Conservation (phyloP, 2,329 filamentous ascomycete genomes). For the Dryadomyces quercus-mongolicae region DNA sequence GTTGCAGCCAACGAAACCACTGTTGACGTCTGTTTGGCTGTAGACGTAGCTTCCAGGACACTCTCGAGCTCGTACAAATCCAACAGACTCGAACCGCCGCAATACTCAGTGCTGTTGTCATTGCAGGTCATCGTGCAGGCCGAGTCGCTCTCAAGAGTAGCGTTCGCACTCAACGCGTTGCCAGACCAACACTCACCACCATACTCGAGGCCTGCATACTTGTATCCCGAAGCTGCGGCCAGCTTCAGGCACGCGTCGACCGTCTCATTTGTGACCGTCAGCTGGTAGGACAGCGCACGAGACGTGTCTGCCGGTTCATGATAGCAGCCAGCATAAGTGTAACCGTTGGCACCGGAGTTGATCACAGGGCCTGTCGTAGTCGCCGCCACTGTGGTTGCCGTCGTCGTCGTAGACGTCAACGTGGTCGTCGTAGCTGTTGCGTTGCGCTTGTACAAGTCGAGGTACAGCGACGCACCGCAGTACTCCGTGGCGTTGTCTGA, state of each 20-base stretch:
- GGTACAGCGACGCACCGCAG: slow-evolving; percentile 1
- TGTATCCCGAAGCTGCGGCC: slow-evolving; percentile 12
- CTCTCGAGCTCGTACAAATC: no score
- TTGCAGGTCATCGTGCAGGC: slow-evolving; percentile 19
- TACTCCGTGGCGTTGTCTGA: slow-evolving; percentile 2
- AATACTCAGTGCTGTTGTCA: slow-evolving; percentile 11
- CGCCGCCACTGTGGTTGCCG: no score
- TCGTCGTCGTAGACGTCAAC: neutral
- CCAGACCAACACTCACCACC: slow-evolving; percentile 13
- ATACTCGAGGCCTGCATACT: slow-evolving; percentile 22
- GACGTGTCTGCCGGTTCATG: slow-evolving; percentile 10
- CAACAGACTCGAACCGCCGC: slow-evolving; percentile 10
- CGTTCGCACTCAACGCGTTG: slow-evolving; percentile 4
- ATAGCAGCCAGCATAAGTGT: slow-evolving; percentile 22
- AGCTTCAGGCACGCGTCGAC: slow-evolving; percentile 15
- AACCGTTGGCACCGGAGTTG: slow-evolving; percentile 13
- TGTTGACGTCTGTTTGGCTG: neutral
- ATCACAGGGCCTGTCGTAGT: neutral
- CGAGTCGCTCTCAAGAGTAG: slow-evolving; percentile 4
- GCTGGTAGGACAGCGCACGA: slow-evolving; percentile 11
- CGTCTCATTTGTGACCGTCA: slow-evolving; percentile 11
- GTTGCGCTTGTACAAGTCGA: slow-evolving; percentile 2
- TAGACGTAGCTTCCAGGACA: slow-evolving; percentile 4
- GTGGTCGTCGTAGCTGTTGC: neutral
- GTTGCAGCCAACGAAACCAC: no score